Evolutionary conservation across 352 stramenopile species (phyloP).

Genomic region (Phytophthora gonapodyides): DNA sequence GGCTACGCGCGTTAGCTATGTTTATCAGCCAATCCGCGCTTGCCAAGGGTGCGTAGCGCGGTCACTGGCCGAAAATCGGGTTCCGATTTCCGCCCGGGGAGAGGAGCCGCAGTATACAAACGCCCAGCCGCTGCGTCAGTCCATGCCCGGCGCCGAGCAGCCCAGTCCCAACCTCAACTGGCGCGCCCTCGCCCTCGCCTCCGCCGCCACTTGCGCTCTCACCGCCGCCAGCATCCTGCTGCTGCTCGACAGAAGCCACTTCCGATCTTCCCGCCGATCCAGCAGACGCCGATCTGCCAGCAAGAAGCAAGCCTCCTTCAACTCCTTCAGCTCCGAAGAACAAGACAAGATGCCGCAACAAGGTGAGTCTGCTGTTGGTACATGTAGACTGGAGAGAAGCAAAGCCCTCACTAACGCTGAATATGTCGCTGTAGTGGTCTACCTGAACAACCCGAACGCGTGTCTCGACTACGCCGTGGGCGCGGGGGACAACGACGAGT

Average conservation of each 20-base stretch:
- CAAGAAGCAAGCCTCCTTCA: constrained; percentile 8
- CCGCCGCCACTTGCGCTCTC: constrained; percentile 61
- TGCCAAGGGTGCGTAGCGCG: background rate
- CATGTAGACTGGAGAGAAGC: background rate
- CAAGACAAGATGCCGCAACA: constrained; percentile 17
- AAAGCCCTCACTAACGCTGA: background rate
- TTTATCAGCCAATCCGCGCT: background rate
- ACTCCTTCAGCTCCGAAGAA: constrained; percentile 22
- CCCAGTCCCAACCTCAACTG: constrained; percentile 44
- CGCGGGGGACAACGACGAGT: constrained; percentile 64
- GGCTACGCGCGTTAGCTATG: background rate
- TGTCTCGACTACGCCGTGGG: constrained; percentile 78
- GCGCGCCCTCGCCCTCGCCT: constrained; percentile 55
- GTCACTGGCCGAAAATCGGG: background rate
- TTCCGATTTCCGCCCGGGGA: background rate
- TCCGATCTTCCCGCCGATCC: constrained; percentile 20
- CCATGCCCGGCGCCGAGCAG: constrained; percentile 21
- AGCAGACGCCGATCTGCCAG: background rate
- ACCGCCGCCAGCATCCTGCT: constrained; percentile 59
- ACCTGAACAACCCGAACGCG: constrained; percentile 80
- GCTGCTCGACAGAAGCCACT: constrained; percentile 35
- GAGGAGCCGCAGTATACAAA: constrained; percentile 18
- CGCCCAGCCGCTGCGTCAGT: constrained; percentile 1
- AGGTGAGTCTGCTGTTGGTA: constrained; percentile 6
- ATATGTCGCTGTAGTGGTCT: constrained; percentile 49